Evolutionary conservation across 768 basidiomycete genomes (phyloP).

Genomic region (Melanogaster broomeanus): DNA sequence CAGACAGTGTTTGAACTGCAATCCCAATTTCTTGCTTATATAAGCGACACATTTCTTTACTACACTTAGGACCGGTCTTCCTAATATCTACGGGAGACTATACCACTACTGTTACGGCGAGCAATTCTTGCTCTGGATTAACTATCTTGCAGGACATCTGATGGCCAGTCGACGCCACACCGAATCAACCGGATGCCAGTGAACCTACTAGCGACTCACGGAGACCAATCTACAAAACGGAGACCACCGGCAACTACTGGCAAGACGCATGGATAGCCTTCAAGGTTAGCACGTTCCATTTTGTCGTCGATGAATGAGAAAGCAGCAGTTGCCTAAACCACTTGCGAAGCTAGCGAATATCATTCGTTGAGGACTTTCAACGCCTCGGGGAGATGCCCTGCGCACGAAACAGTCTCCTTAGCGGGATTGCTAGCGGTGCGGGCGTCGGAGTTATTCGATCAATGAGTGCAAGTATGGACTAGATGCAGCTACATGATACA

Average conservation of each 20-base stretch:
- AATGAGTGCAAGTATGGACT: conserved; percentile 57
- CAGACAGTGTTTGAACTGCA: no score
- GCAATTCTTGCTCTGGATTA: no score
- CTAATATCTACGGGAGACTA: no score
- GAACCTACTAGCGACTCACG: conserved; percentile 11
- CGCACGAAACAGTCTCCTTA: conserved; percentile 71
- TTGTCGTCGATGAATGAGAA: neutral
- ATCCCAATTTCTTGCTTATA: no score
- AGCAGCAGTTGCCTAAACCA: conserved; percentile 9
- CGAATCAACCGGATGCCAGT: conserved; percentile 4
- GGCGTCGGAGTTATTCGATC: conserved; percentile 78
- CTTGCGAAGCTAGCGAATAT: conserved; percentile 47
- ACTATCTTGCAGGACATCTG: neutral
- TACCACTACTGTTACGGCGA: no score
- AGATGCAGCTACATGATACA: neutral
- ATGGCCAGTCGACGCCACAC: conserved; percentile 11
- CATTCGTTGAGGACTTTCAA: conserved; percentile 51
- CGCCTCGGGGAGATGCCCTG: conserved; percentile 75
- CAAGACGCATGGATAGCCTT: conserved; percentile 30
- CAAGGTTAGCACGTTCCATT: conserved; percentile 24
- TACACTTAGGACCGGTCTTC: no score
- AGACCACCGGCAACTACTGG: conserved; percentile 35
- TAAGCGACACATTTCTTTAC: no score
- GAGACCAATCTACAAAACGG: conserved; percentile 29
- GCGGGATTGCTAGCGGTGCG: conserved; percentile 77